Percentiles rank a stretch among this genome's conserved stretches.
Conservation (phyloP, 2,329 filamentous ascomycete genomes). For the Neophaeococcomyces mojaviensis region DNA sequence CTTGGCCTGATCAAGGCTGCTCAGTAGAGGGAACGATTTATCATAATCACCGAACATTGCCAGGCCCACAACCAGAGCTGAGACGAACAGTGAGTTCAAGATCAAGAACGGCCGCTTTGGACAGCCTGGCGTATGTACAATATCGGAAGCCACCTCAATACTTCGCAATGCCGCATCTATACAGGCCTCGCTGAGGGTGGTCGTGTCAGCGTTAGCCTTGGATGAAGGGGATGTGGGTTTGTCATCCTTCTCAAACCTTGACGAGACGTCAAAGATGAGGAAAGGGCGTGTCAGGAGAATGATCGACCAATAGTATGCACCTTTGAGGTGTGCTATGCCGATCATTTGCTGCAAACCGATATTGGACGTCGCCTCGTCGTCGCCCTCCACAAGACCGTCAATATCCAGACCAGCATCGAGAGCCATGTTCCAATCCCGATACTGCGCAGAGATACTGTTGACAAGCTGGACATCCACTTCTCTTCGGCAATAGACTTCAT, state of each 20-base stretch:
- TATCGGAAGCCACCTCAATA: slow-evolving; percentile 22
- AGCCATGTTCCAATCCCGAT: slow-evolving; percentile 35
- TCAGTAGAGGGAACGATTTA: slow-evolving; percentile 23
- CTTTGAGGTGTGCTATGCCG: slow-evolving; percentile 44
- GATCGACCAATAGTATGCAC: slow-evolving; percentile 48
- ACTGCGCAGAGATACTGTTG: slow-evolving; percentile 36
- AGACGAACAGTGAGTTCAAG: slow-evolving; percentile 21
- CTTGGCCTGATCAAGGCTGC: slow-evolving; percentile 22
- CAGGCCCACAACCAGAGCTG: slow-evolving; percentile 22
- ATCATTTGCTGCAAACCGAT: slow-evolving; percentile 29
- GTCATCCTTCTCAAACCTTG: slow-evolving; percentile 12
- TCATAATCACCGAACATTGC: slow-evolving; percentile 25
- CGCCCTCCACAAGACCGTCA: slow-evolving; percentile 32
- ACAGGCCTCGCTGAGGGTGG: slow-evolving; percentile 29
- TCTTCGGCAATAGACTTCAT: slow-evolving; percentile 37
- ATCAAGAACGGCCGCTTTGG: slow-evolving; percentile 22
- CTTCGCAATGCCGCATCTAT: slow-evolving; percentile 38
- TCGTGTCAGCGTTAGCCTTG: slow-evolving; percentile 11
- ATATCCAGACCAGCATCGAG: slow-evolving; percentile 40
- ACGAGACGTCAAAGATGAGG: slow-evolving; percentile 44
- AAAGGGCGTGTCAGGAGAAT: slow-evolving; percentile 48
- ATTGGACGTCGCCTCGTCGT: slow-evolving; percentile 24
- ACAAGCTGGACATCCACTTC: slow-evolving; percentile 36
- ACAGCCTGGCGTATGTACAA: slow-evolving; percentile 20
- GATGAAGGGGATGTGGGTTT: background rate